These are phyloP conservation scores for Sugiyamaella sp. DNA, from an alignment of 1,139 yeast species.

Conservation along the genomic window DNA sequence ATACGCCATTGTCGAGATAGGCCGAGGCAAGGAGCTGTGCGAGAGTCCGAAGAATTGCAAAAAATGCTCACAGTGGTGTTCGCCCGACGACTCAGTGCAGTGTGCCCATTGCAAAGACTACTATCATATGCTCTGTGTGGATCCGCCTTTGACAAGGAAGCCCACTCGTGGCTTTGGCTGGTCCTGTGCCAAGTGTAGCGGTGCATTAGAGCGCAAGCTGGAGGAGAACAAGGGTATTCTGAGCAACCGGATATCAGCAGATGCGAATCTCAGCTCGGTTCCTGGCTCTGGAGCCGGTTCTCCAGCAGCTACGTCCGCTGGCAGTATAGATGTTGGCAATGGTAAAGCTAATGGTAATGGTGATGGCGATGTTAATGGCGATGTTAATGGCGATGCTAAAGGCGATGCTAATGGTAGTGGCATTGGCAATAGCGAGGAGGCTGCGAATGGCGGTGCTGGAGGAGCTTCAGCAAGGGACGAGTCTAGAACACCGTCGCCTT, in stretches of 20 bases:
- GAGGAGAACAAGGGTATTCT: slow-evolving; percentile 35
- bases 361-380: too few relatives aligned
- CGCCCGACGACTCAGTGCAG: slow-evolving; percentile 69
- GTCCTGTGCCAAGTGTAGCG: slow-evolving; percentile 83
- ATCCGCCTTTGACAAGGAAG: slow-evolving; percentile 77
- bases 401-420: too few relatives aligned
- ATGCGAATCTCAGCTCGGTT: slow-evolving; percentile 6
- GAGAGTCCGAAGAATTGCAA: slow-evolving; percentile 71
- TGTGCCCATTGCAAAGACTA: slow-evolving; percentile 76
- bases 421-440: too few relatives aligned
- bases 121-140: slow-evolving; percentile 83
- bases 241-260: slow-evolving; percentile 18
- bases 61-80: slow-evolving; percentile 83
- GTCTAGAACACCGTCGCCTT: neutral
- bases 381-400: too few relatives aligned
- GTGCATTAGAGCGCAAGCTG: slow-evolving; percentile 33
- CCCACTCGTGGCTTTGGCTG: slow-evolving; percentile 91
- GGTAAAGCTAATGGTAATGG: too few relatives aligned
- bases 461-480: neutral
- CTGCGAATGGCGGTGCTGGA: slow-evolving; percentile 1
- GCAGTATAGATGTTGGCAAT: neutral
- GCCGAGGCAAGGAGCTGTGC: slow-evolving; percentile 64
- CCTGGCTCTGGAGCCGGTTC: neutral
- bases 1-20: slow-evolving; percentile 76
- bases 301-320: too few relatives aligned